Evolutionary conservation across 192 early-diverging fungal species (phyloP).

Genomic region (Rhizophagus clarus): DNA sequence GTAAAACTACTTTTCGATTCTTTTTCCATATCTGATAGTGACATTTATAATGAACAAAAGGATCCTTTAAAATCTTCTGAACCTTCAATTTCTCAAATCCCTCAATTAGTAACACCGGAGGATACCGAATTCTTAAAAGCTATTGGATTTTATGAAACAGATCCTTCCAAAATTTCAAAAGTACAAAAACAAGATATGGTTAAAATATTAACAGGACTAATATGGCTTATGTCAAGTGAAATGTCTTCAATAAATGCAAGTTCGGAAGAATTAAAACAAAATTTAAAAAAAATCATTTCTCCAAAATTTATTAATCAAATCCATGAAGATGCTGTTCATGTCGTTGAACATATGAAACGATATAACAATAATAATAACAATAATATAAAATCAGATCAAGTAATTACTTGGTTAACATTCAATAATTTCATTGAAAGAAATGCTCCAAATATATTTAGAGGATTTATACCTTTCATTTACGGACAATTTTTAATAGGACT

Average conservation of each 20-base stretch:
- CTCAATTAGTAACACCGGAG: background rate
- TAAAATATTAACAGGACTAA: conserved; percentile 7
- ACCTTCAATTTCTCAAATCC: background rate
- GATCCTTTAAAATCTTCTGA: background rate
- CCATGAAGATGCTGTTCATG: background rate
- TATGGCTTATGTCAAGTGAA: conserved; percentile 19
- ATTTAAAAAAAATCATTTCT: background rate
- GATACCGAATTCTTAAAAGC: conserved; percentile 6
- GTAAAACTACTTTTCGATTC: conserved; percentile 27
- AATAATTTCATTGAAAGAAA: conserved; percentile 36
- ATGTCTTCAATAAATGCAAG: background rate
- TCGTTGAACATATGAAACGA: background rate
- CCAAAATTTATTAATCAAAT: conserved; percentile 2
- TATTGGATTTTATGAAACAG: background rate
- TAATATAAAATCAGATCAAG: background rate
- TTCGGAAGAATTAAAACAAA: background rate
- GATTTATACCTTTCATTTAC: conserved; percentile 48
- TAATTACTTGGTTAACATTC: conserved; percentile 20
- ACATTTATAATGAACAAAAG: background rate
- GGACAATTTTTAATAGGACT: conserved; percentile 46
- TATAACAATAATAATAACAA: background rate
- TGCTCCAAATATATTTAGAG: conserved; percentile 47
- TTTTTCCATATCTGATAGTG: background rate
- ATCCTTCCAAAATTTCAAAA: background rate
- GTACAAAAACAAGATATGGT: conserved; percentile 14